Conservation (phyloP, 2,329 filamentous ascomycete species). For the Coniochaeta prunicola region DNA sequence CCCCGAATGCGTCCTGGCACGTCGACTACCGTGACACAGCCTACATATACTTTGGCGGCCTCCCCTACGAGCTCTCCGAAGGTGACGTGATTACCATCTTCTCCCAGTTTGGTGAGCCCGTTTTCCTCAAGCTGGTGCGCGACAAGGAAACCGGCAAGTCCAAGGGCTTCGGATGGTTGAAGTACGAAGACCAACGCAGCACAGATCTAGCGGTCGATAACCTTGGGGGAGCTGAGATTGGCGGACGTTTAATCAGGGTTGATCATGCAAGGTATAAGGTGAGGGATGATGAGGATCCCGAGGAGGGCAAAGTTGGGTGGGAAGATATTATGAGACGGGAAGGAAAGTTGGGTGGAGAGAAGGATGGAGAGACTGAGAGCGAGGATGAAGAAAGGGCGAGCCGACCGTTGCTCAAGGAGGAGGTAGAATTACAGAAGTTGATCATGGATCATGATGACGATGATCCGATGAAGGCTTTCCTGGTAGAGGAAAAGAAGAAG, state of each 20-base stretch:
- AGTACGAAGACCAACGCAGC: constrained; percentile 96
- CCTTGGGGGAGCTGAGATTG: constrained; percentile 75
- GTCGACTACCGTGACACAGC: constrained; percentile 93
- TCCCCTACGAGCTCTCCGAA: constrained; percentile 88
- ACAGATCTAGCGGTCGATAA: constrained; percentile 96
- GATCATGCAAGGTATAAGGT: constrained; percentile 91
- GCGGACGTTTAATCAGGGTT: constrained; percentile 74
- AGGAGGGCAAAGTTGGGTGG: constrained; percentile 52
- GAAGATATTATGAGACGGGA: constrained; percentile 50
- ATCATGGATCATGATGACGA: constrained; percentile 84
- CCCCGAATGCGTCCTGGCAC: constrained; percentile 89
- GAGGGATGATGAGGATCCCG: constrained; percentile 67
- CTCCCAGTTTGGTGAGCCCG: constrained; percentile 92
- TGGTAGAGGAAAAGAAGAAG: constrained; percentile 87
- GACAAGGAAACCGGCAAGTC: constrained; percentile 97
- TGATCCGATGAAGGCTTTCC: constrained; percentile 91
- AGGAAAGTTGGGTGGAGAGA: constrained; percentile 26
- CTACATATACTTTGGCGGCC: constrained; percentile 90
- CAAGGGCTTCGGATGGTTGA: constrained; percentile 90
- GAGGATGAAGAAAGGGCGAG: constrained; percentile 33
- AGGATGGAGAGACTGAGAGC: constrained; percentile 33
- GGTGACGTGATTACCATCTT: constrained; percentile 96
- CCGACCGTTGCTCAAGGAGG: constrained; percentile 68
- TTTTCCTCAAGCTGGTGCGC: constrained; percentile 83
- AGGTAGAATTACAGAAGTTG: constrained; percentile 68